Conservation (phyloP, 2,329 filamentous ascomycete species). For the Huntiella decipiens region DNA sequence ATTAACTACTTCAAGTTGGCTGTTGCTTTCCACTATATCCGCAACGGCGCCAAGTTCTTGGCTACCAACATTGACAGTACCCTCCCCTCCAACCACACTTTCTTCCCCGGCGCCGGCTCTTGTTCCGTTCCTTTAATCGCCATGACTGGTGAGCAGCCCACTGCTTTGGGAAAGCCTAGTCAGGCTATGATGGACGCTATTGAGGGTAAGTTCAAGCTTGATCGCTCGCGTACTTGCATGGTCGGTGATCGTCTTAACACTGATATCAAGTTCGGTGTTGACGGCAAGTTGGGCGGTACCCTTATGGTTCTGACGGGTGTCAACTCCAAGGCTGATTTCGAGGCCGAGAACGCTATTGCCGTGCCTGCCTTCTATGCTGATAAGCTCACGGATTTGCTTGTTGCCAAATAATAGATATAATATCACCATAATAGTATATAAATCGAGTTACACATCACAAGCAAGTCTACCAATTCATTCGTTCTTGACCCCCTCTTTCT, state of each 20-base stretch:
- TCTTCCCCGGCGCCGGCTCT: constrained; percentile 85
- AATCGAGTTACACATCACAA: neutral
- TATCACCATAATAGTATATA: constrained; percentile 8
- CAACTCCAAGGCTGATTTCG: constrained; percentile 64
- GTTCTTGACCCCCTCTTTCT: constrained; percentile 2
- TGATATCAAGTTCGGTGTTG: constrained; percentile 86
- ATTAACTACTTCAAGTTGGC: constrained; percentile 87
- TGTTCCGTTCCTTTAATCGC: constrained; percentile 60
- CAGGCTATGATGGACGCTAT: constrained; percentile 99
- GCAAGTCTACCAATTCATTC: neutral
- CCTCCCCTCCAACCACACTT: constrained; percentile 56
- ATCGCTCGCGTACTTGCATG: constrained; percentile 79
- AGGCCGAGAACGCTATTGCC: constrained; percentile 45
- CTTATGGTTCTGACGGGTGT: constrained; percentile 84
- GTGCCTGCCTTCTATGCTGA: constrained; percentile 74
- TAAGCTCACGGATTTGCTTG: constrained; percentile 54
- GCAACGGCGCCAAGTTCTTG: constrained; percentile 64
- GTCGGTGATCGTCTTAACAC: constrained; percentile 86
- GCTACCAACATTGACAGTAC: constrained; percentile 90
- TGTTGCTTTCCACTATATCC: constrained; percentile 70
- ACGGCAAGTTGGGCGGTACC: constrained; percentile 79
- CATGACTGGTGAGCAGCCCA: constrained; percentile 49
- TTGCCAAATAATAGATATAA: constrained; percentile 9
- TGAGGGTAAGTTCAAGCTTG: constrained; percentile 83
- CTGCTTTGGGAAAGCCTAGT: constrained; percentile 80